A percentile compares a stretch with the other conserved stretches of the same genome.
These are phyloP conservation scores for Phytophthora aleatoria DNA, from an alignment of 352 stramenopile genomes.

Conservation along the genomic window DNA sequence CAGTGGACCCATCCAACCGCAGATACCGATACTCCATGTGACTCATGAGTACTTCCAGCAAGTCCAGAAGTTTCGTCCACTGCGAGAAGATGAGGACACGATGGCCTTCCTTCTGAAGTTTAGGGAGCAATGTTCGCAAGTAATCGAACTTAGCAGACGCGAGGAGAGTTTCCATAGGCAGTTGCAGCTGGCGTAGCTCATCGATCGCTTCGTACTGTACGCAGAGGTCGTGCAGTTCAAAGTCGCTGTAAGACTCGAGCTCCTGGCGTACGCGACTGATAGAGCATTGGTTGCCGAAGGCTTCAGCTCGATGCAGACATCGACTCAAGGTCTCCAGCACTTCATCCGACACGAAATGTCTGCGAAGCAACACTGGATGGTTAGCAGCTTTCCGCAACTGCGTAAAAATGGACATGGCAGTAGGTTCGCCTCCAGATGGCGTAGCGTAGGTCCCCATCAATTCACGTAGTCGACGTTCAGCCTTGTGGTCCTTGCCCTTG, in stretches of 20 bases:
- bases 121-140: constrained; percentile 88
- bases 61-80: constrained; percentile 95
- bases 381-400: constrained; percentile 97
- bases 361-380: constrained; percentile 94
- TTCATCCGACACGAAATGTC: constrained; percentile 74
- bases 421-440: constrained; percentile 28
- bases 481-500: constrained; percentile 48
- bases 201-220: constrained; percentile 85
- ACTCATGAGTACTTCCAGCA: constrained; percentile 90
- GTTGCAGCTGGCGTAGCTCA: constrained; percentile 82
- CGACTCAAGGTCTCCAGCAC: constrained; percentile 84
- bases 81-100: constrained; percentile 97
- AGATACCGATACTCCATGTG: constrained; percentile 80
- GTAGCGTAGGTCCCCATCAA: constrained; percentile 43
- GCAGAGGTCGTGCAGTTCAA: constrained; percentile 95
- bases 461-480: constrained; percentile 48
- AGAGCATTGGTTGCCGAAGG: constrained; percentile 86
- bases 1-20: constrained; percentile 79
- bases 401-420: constrained; percentile 90
- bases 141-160: constrained; percentile 95
- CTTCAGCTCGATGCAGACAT: constrained; percentile 79
- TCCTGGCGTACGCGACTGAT: constrained; percentile 91
- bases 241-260: constrained; percentile 94
- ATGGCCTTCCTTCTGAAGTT: constrained; percentile 88
- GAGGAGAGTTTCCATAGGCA: constrained; percentile 90